Base-by-base conservation (phyloP, 208 protist species). In the Novymonas esmeraldas region DNA sequence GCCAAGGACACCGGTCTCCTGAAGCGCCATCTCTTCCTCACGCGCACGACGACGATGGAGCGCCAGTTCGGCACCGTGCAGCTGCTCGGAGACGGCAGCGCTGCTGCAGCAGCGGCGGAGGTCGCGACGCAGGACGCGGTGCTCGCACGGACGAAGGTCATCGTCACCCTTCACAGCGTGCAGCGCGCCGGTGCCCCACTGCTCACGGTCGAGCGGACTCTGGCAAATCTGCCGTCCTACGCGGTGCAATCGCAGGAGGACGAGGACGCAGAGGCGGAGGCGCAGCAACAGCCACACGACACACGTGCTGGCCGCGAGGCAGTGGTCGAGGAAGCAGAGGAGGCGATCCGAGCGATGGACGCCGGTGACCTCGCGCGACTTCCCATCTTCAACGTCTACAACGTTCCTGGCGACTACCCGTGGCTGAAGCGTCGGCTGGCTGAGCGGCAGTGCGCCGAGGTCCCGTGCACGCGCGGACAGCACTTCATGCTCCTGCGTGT, bases 51-150 rank as follows among this genome's bases (percentile, higher is more conserved):
- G 2, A 61, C 58, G 34, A 33, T 63, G 16, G 46, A 64, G 36
- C 68, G 69, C 3, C 75, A 84, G 59, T 79, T 84, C 62, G 78
- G 73, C 44, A 84, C 78, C n/a, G 14, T 80, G 36, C 67, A 63
- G 38, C 14, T 80, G 2, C 31, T 67, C 59, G 56, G 67, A 0
- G 55, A 62, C 9, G n/a, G 34, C 57, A 2, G 29, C 58, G n/a
- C 24, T 41, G 48, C 31, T 22, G 34, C 26, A 64, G 22, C 51
- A 6, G 5, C 33, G 11, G n/a, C 13, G 22, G 48, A 6, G 14
- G 31, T 3, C 4, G 36, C 10, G n/a, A 50, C 42, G 38, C 46
- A 26, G 1, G 56, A 65, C 16, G 45, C 20, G 22, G 68, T 73
- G 6, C 49, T 73, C 42, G 41, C 48, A 10, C 52, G 38, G 36